Base-by-base conservation (phyloP, 257 asterid genomes). In the Apocynum venetum region DNA sequence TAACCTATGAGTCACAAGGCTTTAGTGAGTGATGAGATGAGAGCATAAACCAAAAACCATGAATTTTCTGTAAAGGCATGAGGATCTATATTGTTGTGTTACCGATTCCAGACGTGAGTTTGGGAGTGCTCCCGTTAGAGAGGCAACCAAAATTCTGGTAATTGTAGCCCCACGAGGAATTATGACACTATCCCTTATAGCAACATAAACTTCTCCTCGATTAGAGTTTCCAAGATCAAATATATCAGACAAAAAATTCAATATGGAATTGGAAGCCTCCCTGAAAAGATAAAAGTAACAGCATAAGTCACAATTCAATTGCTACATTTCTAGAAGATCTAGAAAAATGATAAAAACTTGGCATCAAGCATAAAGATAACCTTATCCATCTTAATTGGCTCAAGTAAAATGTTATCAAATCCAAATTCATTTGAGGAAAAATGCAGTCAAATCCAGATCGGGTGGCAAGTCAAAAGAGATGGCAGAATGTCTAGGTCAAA, bases 71-170 rank as follows among this genome's bases (percentile, higher is more conserved):
- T 59, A 70, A 59, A 36, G 46, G 20, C 67, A 72, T 7, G n/a
- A 66, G 80, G 51, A 77, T 70, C 52, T 36, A 57, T 80, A 68
- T 80, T 74, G 59, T 38, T 31, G 64, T 72, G 17, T 77, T 83
- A 95, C 99, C 89, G 96, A 90, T 87, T 93, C 98, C 77, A 93
- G 76, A 79, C 97, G 92, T 11, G 99, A 93, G 82, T 84, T 89
- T 72, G 99, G 98, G 77, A 95, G 98, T 61, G 97, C 99, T 79
- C 99, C 99, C 1, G 98, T 87, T 73, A 95, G 84, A 82, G 96
- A 91, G 80, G 97, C 98, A 57, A 95, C 73, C 61, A 95, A 89
- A 79, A 93, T 88, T 85, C 98, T 85, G 85, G 97, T 83, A 86
- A 95, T 84, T 48, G 71, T 85, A 44, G 90, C 73, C 48, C 99